These are phyloP conservation scores for Cercospora zeae-maydis DNA, from an alignment of 2,329 filamentous ascomycete genomes.

Conservation along the genomic window DNA sequence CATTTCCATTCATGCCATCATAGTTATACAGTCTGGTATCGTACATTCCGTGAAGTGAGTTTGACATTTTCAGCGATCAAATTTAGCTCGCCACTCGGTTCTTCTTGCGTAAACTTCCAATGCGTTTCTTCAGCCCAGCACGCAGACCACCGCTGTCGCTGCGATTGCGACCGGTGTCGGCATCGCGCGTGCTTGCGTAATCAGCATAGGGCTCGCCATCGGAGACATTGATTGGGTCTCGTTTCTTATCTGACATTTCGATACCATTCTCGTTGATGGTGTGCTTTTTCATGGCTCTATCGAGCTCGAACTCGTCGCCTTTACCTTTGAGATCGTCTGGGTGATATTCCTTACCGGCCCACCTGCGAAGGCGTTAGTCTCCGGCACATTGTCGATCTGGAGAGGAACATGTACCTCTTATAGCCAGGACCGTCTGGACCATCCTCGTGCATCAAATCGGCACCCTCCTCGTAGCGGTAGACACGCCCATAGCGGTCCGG, in stretches of 20 bases:
- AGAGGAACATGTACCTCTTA: conserved; percentile 61
- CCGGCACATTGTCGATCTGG: background rate
- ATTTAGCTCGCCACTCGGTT: conserved; percentile 8
- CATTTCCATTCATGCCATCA: background rate
- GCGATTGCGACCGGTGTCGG: conserved; percentile 27
- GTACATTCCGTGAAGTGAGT: conserved; percentile 2
- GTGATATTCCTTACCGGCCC: conserved; percentile 54
- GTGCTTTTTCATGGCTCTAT: conserved; percentile 62
- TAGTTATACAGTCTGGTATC: conserved; percentile 3
- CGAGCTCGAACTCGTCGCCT: conserved; percentile 69
- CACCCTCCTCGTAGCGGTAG: conserved; percentile 80
- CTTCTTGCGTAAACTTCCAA: conserved; percentile 45
- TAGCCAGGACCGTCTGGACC: conserved; percentile 70
- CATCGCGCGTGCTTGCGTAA: conserved; percentile 29
- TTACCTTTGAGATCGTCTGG: conserved; percentile 79
- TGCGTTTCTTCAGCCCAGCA: conserved; percentile 46
- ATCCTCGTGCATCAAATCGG: conserved; percentile 74
- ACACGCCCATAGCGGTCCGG: conserved; percentile 64
- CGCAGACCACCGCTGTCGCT: conserved; percentile 35
- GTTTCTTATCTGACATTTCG: conserved; percentile 44
- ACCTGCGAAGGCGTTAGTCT: conserved; percentile 2
- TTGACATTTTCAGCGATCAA: background rate
- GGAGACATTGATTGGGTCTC: conserved; percentile 35
- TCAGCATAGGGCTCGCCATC: conserved; percentile 35
- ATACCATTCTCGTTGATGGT: conserved; percentile 45